Base-by-base conservation (phyloP, 768 basidiomycete genomes). In the Lactifluus subvellereus region DNA sequence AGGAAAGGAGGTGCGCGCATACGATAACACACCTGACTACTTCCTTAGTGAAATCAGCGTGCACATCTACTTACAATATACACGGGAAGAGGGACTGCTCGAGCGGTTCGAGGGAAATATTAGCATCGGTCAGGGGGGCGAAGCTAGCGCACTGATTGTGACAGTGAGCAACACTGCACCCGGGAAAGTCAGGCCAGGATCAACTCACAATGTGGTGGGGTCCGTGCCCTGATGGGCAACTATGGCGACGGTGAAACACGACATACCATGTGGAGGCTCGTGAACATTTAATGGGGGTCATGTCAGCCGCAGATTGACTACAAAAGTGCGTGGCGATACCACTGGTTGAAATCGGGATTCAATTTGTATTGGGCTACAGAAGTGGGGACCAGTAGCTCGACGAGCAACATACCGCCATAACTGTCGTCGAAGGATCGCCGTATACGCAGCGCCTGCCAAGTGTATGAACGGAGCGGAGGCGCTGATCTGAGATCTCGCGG, bases 21-120 rank as follows among this genome's bases (percentile, higher is more conserved):
- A 27, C 27, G 27, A 2, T 43, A 16, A 59, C 76, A 35, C 68
- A 84, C 83, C 54, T 63, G 4, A 78, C 75, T 4, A 85, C 84
- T 4, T 72, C 76, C 2, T 67, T 66, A 8, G 58, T 69, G 64
- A 85, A 85, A 1, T 84, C 84, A 35, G 59, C 61, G 61, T 85
- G 84, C 3, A 74, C 77, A 64, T 76, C 13, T 2, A 85, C 72
- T 9, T 65, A 57, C 7, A 77, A 75, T 48, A 85, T 56, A 4
- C 81, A 81, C 0, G 82, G 82, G 73, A 85, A 85, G 9, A 82
- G 74, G 0, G 74, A 66, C 0, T 77, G 18, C 61, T 79, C 56
- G 49, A 82, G 67, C 4, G 53, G 65, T 4, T 64, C 63, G 59
- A 76, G 66, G 63, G 76, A 43, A 16, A 43, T 67, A 59, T 80